phyloP scores from a whole-genome alignment of 305 asterid species.

The Solanum hybrid region DNA sequence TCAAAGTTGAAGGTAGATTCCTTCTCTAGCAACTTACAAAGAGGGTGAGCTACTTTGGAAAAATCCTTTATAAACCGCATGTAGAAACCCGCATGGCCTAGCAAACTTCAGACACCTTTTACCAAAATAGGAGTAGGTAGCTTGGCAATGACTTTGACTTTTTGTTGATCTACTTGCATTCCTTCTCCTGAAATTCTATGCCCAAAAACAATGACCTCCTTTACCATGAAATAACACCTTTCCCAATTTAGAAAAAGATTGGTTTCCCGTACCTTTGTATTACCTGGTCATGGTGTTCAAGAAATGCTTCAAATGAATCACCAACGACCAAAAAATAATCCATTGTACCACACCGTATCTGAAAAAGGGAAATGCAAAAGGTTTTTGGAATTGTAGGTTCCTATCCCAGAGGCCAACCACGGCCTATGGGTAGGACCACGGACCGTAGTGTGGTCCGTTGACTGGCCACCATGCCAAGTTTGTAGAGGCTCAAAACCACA shows the following conservation, averaged over 20 bases:
- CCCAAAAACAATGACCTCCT: not conserved
- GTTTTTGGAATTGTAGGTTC: not conserved
- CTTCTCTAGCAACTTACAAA: not conserved
- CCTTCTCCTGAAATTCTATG: not conserved
- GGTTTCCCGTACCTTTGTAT: not conserved
- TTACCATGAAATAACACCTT: not conserved
- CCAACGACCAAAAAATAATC: not conserved
- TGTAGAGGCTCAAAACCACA: no score
- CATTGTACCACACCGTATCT: not conserved
- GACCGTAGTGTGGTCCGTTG: no score
- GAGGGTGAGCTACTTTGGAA: not conserved
- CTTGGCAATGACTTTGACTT: not conserved
- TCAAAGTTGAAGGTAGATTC: not conserved
- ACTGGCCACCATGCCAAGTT: no score
- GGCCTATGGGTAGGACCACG: no score
- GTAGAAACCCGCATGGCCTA: not conserved
- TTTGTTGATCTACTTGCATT: not conserved
- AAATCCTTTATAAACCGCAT: not conserved
- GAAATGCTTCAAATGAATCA: not conserved
- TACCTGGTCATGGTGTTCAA: not conserved
- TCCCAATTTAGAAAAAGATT: not conserved
- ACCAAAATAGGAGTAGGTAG: not conserved
- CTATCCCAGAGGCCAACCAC: no score
- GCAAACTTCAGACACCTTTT: not conserved
- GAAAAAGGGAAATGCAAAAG: not conserved